Evolutionary conservation across 768 basidiomycete genomes (phyloP).

Genomic region (Russula brevipes): DNA sequence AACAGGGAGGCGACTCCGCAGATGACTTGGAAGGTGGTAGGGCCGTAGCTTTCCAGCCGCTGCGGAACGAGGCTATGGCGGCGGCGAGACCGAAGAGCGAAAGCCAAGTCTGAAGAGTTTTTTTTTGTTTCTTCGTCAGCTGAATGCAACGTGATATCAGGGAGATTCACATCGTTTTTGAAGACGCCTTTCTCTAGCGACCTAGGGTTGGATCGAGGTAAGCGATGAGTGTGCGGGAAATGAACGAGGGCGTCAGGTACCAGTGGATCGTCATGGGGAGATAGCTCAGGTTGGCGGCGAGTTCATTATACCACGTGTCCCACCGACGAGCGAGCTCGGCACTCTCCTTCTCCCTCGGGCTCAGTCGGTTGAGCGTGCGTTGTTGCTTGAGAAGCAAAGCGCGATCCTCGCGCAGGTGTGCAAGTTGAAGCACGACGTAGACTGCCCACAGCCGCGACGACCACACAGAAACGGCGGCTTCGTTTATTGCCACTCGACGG

Average conservation of each 20-base stretch:
- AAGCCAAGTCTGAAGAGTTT: slow-evolving; percentile 9
- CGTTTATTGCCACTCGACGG: slow-evolving; percentile 38
- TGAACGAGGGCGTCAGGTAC: slow-evolving; percentile 36
- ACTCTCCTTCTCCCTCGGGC: slow-evolving; percentile 39
- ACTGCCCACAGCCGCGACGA: slow-evolving; percentile 78
- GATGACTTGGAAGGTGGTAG: not conserved
- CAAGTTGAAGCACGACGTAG: slow-evolving; percentile 73
- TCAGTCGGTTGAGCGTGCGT: slow-evolving; percentile 39
- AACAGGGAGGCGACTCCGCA: not conserved
- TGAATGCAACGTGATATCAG: not conserved
- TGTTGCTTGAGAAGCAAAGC: slow-evolving; percentile 52
- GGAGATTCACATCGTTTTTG: slow-evolving; percentile 17
- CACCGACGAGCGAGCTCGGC: slow-evolving; percentile 53
- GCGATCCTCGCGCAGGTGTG: slow-evolving; percentile 64
- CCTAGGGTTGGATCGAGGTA: not conserved
- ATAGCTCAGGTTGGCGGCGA: slow-evolving; percentile 67
- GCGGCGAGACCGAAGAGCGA: slow-evolving; percentile 19
- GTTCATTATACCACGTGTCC: slow-evolving; percentile 66
- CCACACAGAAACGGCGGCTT: slow-evolving; percentile 53
- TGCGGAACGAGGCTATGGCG: slow-evolving; percentile 22
- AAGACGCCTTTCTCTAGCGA: slow-evolving; percentile 24
- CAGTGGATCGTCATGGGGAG: slow-evolving; percentile 84
- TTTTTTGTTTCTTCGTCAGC: not conserved
- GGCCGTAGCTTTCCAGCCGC: slow-evolving; percentile 22
- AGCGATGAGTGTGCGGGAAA: not conserved